Evolutionary conservation across 805 yeast species (phyloP).

Genomic region (Metschnikowia sp.): DNA sequence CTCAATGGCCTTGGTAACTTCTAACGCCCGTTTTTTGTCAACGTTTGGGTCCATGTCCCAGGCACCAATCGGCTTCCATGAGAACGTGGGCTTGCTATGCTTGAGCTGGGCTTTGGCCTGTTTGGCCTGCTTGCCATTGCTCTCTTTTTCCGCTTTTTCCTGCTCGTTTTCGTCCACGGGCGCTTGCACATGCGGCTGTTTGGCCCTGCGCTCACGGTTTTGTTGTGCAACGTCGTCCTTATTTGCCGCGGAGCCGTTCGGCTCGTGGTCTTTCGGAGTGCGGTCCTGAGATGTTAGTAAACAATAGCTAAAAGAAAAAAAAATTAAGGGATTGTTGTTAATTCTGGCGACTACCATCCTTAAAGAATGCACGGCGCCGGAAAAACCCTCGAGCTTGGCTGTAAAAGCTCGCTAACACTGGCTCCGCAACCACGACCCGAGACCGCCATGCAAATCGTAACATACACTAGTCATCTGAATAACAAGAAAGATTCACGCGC

Average conservation of each 20-base stretch:
- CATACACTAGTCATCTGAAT: slow-evolving; percentile 1
- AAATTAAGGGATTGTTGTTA: too few species aligned
- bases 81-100: slow-evolving; percentile 25
- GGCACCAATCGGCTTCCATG: slow-evolving; percentile 40
- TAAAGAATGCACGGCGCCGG: too few species aligned
- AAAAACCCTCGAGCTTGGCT: too few species aligned
- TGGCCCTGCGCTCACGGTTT: slow-evolving; percentile 13
- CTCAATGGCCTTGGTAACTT: slow-evolving; percentile 40
- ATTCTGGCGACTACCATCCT: too few species aligned
- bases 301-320: too few species aligned
- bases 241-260: slow-evolving; percentile 15
- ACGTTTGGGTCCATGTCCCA: slow-evolving; percentile 27
- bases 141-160: background rate
- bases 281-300: slow-evolving; percentile 6
- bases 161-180: slow-evolving; percentile 10
- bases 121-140: background rate
- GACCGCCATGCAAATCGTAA: background rate
- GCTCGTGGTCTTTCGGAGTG: slow-evolving; percentile 10
- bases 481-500: background rate
- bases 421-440: too few species aligned
- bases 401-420: too few species aligned
- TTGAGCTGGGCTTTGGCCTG: background rate
- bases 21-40: slow-evolving; percentile 27
- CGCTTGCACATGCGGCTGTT: slow-evolving; percentile 10
- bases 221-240: slow-evolving; percentile 16